Percentiles rank a stretch among this genome's conserved stretches.
Evolutionary conservation across 352 stramenopile genomes (phyloP).

Genomic region (Phytopythium chamaehyphon): DNA sequence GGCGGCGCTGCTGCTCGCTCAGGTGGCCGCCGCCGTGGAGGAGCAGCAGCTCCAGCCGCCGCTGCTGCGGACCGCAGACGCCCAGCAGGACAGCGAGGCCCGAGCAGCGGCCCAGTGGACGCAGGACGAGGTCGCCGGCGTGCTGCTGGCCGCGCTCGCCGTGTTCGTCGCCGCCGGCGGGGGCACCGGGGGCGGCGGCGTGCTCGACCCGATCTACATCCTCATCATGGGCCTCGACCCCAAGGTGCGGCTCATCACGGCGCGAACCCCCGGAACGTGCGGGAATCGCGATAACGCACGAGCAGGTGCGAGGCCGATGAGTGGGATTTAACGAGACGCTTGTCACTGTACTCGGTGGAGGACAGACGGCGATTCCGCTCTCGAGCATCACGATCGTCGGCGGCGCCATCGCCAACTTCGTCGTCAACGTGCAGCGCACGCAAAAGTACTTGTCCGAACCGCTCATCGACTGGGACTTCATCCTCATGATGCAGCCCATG

Average conservation of each 20-base stretch:
- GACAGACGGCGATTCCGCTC: slow-evolving; percentile 89
- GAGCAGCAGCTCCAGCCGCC: background rate
- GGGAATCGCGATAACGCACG: background rate
- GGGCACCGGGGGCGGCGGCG: slow-evolving; percentile 90
- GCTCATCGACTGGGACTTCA: slow-evolving; percentile 97
- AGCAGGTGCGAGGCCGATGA: background rate
- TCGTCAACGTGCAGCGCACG: slow-evolving; percentile 89
- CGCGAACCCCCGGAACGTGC: too few species aligned
- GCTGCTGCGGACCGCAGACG: slow-evolving; percentile 2
- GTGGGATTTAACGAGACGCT: background rate
- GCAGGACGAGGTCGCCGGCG: slow-evolving; percentile 36
- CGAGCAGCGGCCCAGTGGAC: background rate
- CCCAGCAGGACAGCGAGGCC: background rate
- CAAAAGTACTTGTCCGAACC: slow-evolving; percentile 86
- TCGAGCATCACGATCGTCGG: slow-evolving; percentile 96
- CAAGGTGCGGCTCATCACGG: slow-evolving; percentile 35
- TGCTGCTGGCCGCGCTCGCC: slow-evolving; percentile 50
- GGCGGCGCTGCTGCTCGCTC: background rate
- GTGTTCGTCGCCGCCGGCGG: slow-evolving; percentile 86
- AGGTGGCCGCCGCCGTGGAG: background rate
- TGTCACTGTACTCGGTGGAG: background rate
- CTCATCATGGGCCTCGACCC: slow-evolving; percentile 91
- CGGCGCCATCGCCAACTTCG: slow-evolving; percentile 90
- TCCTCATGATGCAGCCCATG: slow-evolving; percentile 96
- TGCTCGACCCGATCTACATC: slow-evolving; percentile 96